phyloP scores from a whole-genome alignment of 2,329 filamentous ascomycete genomes.

The Colletotrichum gloeosporioides region DNA sequence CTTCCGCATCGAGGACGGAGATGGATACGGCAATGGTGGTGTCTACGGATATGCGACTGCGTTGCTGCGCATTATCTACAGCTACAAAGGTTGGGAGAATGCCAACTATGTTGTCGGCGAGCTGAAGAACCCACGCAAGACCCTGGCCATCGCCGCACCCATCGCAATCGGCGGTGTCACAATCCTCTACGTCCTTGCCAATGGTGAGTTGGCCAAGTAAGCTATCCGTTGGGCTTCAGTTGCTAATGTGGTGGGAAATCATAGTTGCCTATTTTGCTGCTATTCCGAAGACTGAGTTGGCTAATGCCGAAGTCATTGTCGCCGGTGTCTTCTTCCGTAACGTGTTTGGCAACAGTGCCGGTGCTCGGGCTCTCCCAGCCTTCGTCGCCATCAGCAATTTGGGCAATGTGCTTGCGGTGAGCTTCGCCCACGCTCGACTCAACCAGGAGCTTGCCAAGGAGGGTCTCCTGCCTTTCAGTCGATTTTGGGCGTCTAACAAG shows the following conservation, averaged over 20 bases:
- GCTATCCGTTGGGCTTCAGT: not conserved
- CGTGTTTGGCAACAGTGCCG: conserved; percentile 63
- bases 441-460: conserved; percentile 75
- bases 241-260: not conserved
- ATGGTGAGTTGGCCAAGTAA: not conserved
- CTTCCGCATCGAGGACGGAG: conserved; percentile 49
- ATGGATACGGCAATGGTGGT: conserved; percentile 52
- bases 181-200: conserved; percentile 64
- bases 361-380: conserved; percentile 51
- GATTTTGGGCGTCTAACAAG: conserved; percentile 72
- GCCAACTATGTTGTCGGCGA: conserved; percentile 67
- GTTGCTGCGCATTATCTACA: conserved; percentile 63
- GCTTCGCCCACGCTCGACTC: conserved; percentile 62
- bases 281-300: conserved; percentile 62
- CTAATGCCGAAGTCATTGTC: conserved; percentile 63
- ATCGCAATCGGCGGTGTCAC: conserved; percentile 64
- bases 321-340: conserved; percentile 67
- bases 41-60: conserved; percentile 62
- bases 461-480: conserved; percentile 68
- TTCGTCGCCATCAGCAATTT: conserved; percentile 67
- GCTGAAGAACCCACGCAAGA: conserved; percentile 59
- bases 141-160: conserved; percentile 60
- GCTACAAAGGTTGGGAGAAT: conserved; percentile 69
- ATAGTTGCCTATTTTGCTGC: conserved; percentile 67
- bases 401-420: conserved; percentile 67